phyloP scores from a whole-genome alignment of 257 asterid genomes.

The Striga asiatica region DNA sequence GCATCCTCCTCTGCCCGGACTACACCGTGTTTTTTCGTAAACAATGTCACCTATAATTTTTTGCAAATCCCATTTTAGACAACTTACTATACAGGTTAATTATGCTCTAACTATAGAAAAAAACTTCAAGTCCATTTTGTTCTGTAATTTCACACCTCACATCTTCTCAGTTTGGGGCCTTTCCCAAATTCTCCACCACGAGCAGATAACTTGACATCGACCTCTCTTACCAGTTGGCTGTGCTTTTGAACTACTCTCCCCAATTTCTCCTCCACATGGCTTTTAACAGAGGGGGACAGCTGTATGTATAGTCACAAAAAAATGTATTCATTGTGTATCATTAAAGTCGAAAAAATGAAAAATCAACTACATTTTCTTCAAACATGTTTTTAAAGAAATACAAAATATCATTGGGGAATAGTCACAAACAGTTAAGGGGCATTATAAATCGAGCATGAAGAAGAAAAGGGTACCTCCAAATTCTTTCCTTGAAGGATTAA shows the following conservation, averaged over 20 bases:
- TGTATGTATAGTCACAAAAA: too few species aligned
- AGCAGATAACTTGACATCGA: constrained; percentile 68
- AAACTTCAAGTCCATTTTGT: too few species aligned
- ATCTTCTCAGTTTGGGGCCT: constrained; percentile 77
- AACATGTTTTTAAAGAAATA: too few species aligned
- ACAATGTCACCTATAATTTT: constrained; percentile 60
- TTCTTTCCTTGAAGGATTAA: constrained; percentile 55
- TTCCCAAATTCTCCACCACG: constrained; percentile 93
- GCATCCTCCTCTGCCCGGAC: constrained; percentile 85
- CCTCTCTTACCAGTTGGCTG: constrained; percentile 85
- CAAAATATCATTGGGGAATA: too few species aligned
- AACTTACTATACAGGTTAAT: too few species aligned
- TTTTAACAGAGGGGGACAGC: constrained; percentile 68
- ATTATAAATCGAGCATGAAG: constrained; percentile 8
- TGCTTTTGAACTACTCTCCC: constrained; percentile 88
- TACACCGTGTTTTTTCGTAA: constrained; percentile 86
- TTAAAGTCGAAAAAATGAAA: too few species aligned
- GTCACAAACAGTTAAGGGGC: too few species aligned
- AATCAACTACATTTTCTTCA: too few species aligned
- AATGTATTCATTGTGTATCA: too few species aligned
- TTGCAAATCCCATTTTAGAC: background rate
- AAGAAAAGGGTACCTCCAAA: constrained; percentile 31
- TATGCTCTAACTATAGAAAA: too few species aligned
- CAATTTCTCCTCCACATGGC: constrained; percentile 75
- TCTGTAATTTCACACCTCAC: constrained; percentile 87